Evolutionary conservation across 257 asterid species (phyloP).

Genomic region (Solanum chaucha): DNA sequence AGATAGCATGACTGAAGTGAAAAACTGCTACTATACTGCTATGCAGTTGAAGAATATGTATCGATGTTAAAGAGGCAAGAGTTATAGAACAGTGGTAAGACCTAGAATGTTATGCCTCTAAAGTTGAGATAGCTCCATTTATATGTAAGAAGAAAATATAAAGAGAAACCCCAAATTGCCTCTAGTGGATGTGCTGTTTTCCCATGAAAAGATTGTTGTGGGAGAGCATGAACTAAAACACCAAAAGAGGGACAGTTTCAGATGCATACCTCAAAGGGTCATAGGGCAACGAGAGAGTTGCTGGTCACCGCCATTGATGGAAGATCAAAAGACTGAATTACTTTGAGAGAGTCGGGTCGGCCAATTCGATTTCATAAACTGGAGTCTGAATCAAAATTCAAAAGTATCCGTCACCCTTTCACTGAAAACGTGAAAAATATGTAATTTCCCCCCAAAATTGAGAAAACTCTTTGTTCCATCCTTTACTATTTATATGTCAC

Average conservation of each 20-base stretch:
- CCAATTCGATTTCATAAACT: not conserved
- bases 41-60: too few species aligned
- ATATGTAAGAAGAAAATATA: too few species aligned
- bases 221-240: not conserved
- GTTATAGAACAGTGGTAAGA: too few species aligned
- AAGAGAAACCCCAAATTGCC: not conserved
- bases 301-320: not conserved
- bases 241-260: not conserved
- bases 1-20: too few species aligned
- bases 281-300: not conserved
- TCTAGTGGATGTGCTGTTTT: not conserved
- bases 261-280: not conserved
- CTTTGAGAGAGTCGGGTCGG: not conserved
- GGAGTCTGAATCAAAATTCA: not conserved
- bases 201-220: not conserved
- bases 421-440: not conserved
- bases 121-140: not conserved
- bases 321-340: not conserved
- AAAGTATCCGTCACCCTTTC: not conserved
- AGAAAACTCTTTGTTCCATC: too few species aligned
- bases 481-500: too few species aligned
- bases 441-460: too few species aligned
- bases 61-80: too few species aligned
- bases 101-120: not conserved
- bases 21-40: too few species aligned